phyloP scores from a whole-genome alignment of 768 basidiomycete genomes.

The Trametes sanguinea region DNA sequence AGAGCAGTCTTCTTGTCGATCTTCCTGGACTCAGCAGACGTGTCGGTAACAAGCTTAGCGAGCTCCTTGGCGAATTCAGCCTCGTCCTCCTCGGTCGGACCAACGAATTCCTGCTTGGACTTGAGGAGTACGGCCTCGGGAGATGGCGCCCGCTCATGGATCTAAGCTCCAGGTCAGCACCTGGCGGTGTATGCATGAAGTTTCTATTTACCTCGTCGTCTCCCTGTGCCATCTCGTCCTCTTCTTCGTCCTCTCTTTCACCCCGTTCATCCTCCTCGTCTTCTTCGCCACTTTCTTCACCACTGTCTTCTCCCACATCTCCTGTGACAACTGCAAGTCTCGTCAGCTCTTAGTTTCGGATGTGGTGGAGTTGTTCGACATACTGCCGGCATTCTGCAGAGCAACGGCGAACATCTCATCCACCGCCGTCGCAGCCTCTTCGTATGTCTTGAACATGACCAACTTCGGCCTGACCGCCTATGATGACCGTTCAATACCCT shows the following conservation, averaged over 20 bases:
- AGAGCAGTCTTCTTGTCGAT: conserved; percentile 87
- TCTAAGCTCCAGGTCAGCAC: conserved; percentile 36
- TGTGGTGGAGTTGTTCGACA: background rate
- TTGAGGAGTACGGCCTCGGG: conserved; percentile 81
- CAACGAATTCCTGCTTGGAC: conserved; percentile 70
- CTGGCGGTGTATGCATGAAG: background rate
- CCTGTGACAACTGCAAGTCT: conserved; percentile 11
- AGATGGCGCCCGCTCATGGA: conserved; percentile 72
- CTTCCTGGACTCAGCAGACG: conserved; percentile 77
- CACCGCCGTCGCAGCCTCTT: conserved; percentile 84
- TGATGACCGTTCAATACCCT: background rate
- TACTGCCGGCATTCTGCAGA: conserved; percentile 60
- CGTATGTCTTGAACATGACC: conserved; percentile 66
- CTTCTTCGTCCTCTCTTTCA: conserved; percentile 62
- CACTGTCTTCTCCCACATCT: conserved; percentile 52
- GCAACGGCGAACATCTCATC: conserved; percentile 84
- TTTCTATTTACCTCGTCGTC: conserved; percentile 54
- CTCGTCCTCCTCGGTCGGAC: conserved; percentile 86
- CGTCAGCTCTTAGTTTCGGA: conserved; percentile 22
- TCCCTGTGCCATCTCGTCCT: conserved; percentile 54
- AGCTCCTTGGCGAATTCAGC: conserved; percentile 95
- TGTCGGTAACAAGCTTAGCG: conserved; percentile 91
- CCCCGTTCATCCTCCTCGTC: conserved; percentile 47
- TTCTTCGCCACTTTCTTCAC: conserved; percentile 63
- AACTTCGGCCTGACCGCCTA: conserved; percentile 89